Percentiles rank a stretch among this genome's conserved stretches.
phyloP scores from a whole-genome alignment of 148 eudicot genomes.

The Euryodendron excelsum region DNA sequence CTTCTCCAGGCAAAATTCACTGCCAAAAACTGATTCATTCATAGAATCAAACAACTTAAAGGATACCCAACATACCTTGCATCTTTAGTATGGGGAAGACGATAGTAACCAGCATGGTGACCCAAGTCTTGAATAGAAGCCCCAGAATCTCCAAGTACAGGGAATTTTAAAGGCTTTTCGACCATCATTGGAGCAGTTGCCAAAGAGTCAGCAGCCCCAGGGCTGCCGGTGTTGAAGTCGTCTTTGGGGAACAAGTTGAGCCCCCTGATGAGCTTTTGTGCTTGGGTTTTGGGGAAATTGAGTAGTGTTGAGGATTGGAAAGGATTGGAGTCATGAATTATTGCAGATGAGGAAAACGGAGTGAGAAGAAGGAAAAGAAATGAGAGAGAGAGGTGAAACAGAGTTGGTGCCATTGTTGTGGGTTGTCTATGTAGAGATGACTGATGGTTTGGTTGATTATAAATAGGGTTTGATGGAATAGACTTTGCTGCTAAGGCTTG shows the following conservation, averaged over 20 bases:
- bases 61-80: conserved; percentile 47
- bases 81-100: conserved; percentile 61
- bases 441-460: neutral
- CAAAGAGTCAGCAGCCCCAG: neutral
- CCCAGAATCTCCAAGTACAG: conserved; percentile 39
- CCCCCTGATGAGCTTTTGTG: conserved; percentile 43
- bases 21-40: neutral
- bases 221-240: conserved; percentile 29
- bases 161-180: conserved; percentile 44
- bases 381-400: neutral
- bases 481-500: neutral
- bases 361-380: neutral
- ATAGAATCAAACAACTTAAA: neutral
- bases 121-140: conserved; percentile 57
- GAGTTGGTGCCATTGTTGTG: conserved; percentile 9
- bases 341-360: neutral
- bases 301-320: neutral
- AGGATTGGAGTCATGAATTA: neutral
- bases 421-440: neutral
- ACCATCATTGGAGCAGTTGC: conserved; percentile 32
- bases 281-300: conserved; percentile 32
- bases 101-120: conserved; percentile 81
- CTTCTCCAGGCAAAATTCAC: neutral
- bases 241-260: conserved; percentile 61
- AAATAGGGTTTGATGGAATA: neutral